Conservation (phyloP, 2,329 filamentous ascomycete species). For the Herpotrichia juniperi region DNA sequence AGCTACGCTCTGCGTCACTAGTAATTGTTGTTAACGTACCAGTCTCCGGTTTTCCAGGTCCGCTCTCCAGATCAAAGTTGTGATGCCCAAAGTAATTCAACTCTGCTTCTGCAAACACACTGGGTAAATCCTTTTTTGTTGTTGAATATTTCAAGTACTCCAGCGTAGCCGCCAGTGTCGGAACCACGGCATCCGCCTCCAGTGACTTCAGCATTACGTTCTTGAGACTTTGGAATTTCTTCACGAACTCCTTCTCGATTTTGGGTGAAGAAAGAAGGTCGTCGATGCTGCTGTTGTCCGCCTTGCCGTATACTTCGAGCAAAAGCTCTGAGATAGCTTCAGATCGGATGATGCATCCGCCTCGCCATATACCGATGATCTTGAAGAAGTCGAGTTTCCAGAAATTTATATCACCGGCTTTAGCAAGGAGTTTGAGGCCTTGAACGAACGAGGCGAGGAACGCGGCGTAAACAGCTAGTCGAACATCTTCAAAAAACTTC, state of each 20-base stretch:
- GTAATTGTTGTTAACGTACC: no score
- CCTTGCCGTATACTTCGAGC: constrained; percentile 56
- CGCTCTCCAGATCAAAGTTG: no score
- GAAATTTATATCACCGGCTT: constrained; percentile 61
- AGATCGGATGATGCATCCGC: constrained; percentile 73
- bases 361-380: constrained; percentile 69
- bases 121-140: constrained; percentile 65
- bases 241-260: constrained; percentile 61
- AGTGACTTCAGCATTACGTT: constrained; percentile 61
- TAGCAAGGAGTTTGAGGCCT: no score
- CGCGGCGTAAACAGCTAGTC: no score
- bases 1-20: no score
- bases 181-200: constrained; percentile 65
- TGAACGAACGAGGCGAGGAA: no score
- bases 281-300: constrained; percentile 35
- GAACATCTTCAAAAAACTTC: no score
- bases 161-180: constrained; percentile 65
- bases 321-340: constrained; percentile 67
- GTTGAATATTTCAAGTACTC: constrained; percentile 73
- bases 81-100: no score
- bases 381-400: constrained; percentile 63
- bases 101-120: no score
- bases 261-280: constrained; percentile 55
- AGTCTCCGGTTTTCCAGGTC: no score
- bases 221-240: constrained; percentile 59